Evolutionary conservation across 768 basidiomycete species (phyloP).

Genomic region (Termitomyces sp.): DNA sequence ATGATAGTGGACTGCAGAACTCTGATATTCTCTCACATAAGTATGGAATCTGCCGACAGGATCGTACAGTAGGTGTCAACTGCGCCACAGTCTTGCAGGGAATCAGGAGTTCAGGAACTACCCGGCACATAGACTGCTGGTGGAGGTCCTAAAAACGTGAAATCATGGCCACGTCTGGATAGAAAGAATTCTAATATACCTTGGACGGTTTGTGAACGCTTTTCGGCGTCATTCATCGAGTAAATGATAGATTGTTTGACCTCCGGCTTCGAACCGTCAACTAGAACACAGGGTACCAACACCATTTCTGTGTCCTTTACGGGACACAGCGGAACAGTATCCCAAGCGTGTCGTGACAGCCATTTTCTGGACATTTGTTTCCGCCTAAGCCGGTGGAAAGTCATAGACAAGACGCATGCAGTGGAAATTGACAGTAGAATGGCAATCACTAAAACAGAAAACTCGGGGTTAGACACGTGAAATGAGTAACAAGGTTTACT

Average conservation of each 20-base stretch:
- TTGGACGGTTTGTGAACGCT: background rate
- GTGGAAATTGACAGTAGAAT: conserved; percentile 8
- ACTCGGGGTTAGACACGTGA: background rate
- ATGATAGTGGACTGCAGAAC: background rate
- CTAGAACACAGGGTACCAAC: background rate
- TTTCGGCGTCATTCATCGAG: background rate
- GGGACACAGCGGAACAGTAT: conserved; percentile 1
- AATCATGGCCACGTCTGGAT: background rate
- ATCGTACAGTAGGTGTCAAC: background rate
- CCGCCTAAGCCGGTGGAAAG: conserved; percentile 2
- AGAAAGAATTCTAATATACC: background rate
- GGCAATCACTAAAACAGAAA: conserved; percentile 8
- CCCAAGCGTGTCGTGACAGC: conserved; percentile 7
- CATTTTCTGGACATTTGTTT: background rate
- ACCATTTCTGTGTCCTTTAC: background rate
- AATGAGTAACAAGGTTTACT: background rate
- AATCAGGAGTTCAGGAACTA: background rate
- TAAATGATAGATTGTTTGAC: background rate
- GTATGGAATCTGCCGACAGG: background rate
- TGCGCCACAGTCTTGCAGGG: background rate
- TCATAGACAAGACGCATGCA: conserved; percentile 7
- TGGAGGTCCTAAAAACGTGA: background rate
- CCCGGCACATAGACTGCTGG: background rate
- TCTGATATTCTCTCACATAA: background rate
- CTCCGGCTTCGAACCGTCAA: background rate